Base-by-base conservation (phyloP, 208 protist genomes). In the Trypanosoma scelopori region DNA sequence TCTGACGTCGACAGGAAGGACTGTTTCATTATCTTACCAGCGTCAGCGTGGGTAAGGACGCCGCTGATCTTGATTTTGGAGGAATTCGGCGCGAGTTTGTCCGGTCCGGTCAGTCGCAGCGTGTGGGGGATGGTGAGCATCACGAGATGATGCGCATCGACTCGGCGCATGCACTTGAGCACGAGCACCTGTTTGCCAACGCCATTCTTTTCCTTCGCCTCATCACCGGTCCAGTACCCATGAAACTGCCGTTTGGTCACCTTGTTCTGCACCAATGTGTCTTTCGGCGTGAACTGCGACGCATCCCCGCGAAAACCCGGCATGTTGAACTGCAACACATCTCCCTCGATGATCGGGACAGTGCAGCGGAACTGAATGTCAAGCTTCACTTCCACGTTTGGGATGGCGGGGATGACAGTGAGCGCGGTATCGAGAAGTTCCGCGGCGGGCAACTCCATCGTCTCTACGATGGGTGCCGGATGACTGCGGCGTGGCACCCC, bases 61-160 rank as follows among this genome's bases (percentile, higher is more conserved):
- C 79, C 90, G 55, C 92, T 84, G 23, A 95, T 76, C 73, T 92
- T 95, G 30, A 95, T 56, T 74, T 92, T 93, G 12, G 78, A 50
- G 15, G 82, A 83, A 69, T 93, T 93, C 12, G 66, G 76, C 15
- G 81, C 62, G 43, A 93, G 72, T 60, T 87, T 88, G 39, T 93
- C 87, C 0, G 90, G 90, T 20, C 69, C 65, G 9, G 76, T 55
- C 35, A 95, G 69, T 13, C 81, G 68, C 11, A 90, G 58, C n/a
- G 81, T 52, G 0, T 64, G 66, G 11, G 90, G 87, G 5, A 92
- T 64, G 5, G 53, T 57, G 23, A 95, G 69, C n/a, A 76, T 20
- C 18, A 93, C 74, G 1, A 82, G 62, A 18, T 75, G 70, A 47
- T 88, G 63, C 25, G 77, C 73, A n/a, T 89, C 82, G 5, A 95